Evolutionary conservation across 805 yeast genomes (phyloP).

Genomic region (Saccharomyces eubayanus): DNA sequence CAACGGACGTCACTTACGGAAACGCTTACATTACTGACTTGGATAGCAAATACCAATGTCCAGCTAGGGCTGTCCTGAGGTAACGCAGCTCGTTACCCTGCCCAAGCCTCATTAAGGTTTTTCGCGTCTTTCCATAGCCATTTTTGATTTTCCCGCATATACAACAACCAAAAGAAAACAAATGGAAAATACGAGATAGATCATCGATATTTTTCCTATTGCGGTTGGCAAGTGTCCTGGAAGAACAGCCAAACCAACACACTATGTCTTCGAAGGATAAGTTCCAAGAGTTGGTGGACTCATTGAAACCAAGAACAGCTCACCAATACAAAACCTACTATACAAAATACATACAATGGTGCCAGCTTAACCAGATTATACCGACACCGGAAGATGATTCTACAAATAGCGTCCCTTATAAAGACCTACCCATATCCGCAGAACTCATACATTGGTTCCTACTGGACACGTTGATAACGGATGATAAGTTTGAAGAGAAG

Average conservation of each 20-base stretch:
- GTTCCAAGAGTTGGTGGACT: conserved; percentile 16
- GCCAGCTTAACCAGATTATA: conserved; percentile 10
- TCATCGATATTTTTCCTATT: background rate
- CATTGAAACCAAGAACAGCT: conserved; percentile 21
- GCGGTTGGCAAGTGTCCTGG: background rate
- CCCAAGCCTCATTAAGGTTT: background rate
- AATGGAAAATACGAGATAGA: background rate
- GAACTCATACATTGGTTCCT: conserved; percentile 23
- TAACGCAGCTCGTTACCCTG: too few species aligned
- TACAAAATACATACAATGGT: conserved; percentile 25
- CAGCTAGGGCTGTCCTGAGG: too few species aligned
- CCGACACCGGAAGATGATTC: background rate
- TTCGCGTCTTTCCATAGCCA: background rate
- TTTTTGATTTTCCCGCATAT: background rate
- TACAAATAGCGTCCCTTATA: conserved; percentile 8
- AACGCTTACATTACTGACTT: too few species aligned
- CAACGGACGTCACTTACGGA: too few species aligned
- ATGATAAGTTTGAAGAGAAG: background rate
- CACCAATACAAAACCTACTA: conserved; percentile 26
- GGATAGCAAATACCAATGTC: too few species aligned
- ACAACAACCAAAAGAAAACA: background rate
- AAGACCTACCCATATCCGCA: conserved; percentile 18
- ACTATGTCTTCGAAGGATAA: conserved; percentile 1
- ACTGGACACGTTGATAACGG: conserved; percentile 14
- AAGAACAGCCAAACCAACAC: background rate